Evolutionary conservation across 1,139 yeast species (phyloP).

Genomic region (Scheffersomyces lignicola): DNA sequence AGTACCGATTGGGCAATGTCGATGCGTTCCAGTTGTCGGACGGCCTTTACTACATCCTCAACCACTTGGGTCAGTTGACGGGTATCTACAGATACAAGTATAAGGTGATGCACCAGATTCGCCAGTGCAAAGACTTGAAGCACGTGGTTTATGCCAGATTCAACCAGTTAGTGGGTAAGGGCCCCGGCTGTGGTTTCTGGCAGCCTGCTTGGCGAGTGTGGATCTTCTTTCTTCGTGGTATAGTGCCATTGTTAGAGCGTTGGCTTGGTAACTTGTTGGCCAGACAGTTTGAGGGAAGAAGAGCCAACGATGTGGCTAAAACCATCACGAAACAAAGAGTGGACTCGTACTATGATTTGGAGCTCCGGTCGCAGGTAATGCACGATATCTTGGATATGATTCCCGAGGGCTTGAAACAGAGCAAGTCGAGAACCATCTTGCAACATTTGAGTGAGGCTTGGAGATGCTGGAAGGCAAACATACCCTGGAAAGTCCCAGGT

Average conservation of each 20-base stretch:
- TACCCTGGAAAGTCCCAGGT: constrained; percentile 98
- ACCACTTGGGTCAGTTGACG: constrained; percentile 92
- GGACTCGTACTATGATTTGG: constrained; percentile 92
- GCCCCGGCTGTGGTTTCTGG: constrained; percentile 99
- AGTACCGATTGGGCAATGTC: constrained; percentile 81
- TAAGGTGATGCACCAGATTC: constrained; percentile 96
- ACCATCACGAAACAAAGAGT: constrained; percentile 94
- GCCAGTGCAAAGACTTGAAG: constrained; percentile 93
- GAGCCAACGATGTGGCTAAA: constrained; percentile 87
- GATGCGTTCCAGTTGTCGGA: constrained; percentile 96
- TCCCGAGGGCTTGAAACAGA: constrained; percentile 90
- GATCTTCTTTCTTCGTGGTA: constrained; percentile 90
- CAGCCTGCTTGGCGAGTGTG: constrained; percentile 99
- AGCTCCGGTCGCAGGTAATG: constrained; percentile 90
- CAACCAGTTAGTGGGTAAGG: constrained; percentile 83
- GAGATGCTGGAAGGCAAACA: constrained; percentile 99
- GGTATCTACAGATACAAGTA: constrained; percentile 97
- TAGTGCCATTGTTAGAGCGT: constrained; percentile 87
- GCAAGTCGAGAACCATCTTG: constrained; percentile 80
- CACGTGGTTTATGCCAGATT: constrained; percentile 86
- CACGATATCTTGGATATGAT: constrained; percentile 96
- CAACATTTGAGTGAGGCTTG: constrained; percentile 98
- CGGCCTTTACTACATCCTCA: constrained; percentile 84
- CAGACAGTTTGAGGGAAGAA: constrained; percentile 95
- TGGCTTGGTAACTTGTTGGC: constrained; percentile 93